Conservation (phyloP, 768 basidiomycete genomes). For the Amanita exitialis region DNA sequence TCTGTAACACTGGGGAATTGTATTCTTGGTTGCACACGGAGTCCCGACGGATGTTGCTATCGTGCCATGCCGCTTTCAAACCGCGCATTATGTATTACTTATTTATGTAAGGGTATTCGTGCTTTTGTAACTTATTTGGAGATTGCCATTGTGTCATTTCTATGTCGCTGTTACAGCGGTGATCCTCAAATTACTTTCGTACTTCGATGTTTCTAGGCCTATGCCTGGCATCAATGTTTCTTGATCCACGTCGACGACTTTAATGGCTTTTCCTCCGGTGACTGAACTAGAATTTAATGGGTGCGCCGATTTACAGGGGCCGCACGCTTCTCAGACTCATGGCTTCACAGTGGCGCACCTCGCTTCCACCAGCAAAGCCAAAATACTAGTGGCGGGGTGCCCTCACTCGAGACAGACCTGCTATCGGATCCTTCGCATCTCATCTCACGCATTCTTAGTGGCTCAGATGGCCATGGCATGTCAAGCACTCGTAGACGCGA, state of each 20-base stretch:
- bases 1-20: neutral
- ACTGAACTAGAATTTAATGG: neutral
- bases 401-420: constrained; percentile 1
- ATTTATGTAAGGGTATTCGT: neutral
- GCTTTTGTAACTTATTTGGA: too few relatives aligned
- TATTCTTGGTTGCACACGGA: neutral
- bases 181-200: neutral
- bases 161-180: neutral
- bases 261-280: neutral
- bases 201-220: neutral
- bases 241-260: neutral
- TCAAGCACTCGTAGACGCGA: constrained; percentile 10
- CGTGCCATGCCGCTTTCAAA: too few relatives aligned
- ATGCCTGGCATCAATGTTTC: neutral
- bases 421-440: constrained; percentile 2
- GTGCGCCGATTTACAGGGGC: neutral
- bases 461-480: neutral
- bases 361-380: neutral
- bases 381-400: neutral
- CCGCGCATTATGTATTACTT: neutral
- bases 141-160: neutral
- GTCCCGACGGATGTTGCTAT: neutral
- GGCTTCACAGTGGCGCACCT: neutral
- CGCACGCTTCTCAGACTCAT: neutral
- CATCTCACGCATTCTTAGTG: neutral